phyloP scores from a whole-genome alignment of 2,329 filamentous ascomycete species.

The Fusarium sp. region DNA sequence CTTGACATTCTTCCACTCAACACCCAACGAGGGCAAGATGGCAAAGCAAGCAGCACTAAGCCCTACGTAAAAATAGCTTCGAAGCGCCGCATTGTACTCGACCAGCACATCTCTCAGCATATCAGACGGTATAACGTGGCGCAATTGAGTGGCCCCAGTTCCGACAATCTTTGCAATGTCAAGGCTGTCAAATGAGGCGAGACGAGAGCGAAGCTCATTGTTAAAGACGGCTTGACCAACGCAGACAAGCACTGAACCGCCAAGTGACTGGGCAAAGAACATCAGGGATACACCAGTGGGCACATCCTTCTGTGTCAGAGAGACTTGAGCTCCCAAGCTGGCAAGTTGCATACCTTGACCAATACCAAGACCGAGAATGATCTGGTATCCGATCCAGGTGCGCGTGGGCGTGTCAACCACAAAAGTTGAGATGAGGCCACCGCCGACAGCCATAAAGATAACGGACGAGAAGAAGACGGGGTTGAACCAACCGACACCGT shows the following conservation, averaged over 20 bases:
- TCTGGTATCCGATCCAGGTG: constrained; percentile 7
- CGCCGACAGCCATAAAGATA: constrained; percentile 6
- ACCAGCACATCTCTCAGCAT: neutral
- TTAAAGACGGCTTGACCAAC: constrained; percentile 10
- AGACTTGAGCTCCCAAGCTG: neutral
- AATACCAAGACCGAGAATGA: constrained; percentile 4
- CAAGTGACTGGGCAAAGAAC: constrained; percentile 8
- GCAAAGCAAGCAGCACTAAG: constrained; percentile 1
- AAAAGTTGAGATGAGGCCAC: constrained; percentile 5
- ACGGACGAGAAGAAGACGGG: constrained; percentile 8
- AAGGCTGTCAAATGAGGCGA: neutral
- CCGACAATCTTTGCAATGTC: neutral
- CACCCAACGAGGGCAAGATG: neutral
- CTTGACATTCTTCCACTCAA: constrained; percentile 9
- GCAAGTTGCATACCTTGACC: constrained; percentile 12
- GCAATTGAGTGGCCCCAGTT: neutral
- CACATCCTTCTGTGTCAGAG: neutral
- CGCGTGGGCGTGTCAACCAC: neutral
- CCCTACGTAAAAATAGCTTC: neutral
- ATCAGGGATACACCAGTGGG: constrained; percentile 1
- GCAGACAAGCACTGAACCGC: constrained; percentile 9
- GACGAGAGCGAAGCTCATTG: neutral
- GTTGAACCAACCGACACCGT: constrained; percentile 7
- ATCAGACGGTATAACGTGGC: neutral
- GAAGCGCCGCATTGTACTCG: constrained; percentile 5